These are phyloP conservation scores for Erythrophleum ivorense DNA, from an alignment of 331 rosid species.

Conservation along the genomic window DNA sequence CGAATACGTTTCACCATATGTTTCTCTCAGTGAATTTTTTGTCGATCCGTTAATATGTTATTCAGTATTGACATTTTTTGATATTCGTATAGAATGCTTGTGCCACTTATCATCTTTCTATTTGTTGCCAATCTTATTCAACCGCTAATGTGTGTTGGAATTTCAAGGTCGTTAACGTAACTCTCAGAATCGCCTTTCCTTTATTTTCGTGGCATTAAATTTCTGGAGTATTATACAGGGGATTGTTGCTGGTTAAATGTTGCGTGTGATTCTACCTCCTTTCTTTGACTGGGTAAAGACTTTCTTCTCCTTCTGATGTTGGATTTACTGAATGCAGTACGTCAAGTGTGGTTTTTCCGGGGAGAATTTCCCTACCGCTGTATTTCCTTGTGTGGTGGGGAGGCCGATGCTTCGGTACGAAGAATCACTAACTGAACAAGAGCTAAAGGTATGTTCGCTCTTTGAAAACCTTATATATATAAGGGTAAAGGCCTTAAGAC, in stretches of 20 bases:
- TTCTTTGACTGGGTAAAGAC: background rate
- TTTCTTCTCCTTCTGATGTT: background rate
- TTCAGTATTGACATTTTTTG: background rate
- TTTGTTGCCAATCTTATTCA: background rate
- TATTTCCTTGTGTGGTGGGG: conserved; percentile 97
- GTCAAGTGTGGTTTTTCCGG: conserved; percentile 98
- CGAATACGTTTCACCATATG: background rate
- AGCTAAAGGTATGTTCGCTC: conserved; percentile 59
- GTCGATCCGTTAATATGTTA: background rate
- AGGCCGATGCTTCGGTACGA: conserved; percentile 98
- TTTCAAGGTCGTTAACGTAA: conserved; percentile 2
- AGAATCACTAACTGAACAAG: conserved; percentile 92
- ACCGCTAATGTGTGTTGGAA: conserved; percentile 21
- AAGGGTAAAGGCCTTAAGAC: background rate
- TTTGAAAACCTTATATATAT: background rate
- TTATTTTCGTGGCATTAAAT: background rate
- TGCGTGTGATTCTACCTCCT: background rate
- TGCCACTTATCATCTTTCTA: background rate
- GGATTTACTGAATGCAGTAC: conserved; percentile 60
- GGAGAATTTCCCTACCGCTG: conserved; percentile 95
- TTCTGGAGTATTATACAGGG: background rate
- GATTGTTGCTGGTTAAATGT: background rate
- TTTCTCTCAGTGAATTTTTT: background rate
- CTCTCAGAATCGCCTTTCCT: background rate
- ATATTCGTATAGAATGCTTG: background rate